Evolutionary conservation across 345 rosid genomes (phyloP), one percentile per base, ranked within the genome.

Genomic region (Salix udensis): DNA sequence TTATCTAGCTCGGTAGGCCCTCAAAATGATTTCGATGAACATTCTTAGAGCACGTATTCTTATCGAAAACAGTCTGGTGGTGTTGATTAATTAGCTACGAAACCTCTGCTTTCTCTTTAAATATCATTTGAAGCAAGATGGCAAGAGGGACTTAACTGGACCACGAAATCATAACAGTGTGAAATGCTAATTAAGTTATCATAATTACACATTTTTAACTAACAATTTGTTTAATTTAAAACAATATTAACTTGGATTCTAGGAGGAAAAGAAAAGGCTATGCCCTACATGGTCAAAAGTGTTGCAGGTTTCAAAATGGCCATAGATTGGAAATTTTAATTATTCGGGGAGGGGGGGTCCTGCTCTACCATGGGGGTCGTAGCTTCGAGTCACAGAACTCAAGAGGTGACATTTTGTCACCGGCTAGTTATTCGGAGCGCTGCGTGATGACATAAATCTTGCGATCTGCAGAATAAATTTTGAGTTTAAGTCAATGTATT

Each of bases 141-240:
- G 37, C 23, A 46, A 73, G 28, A 34, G 18, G 70, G 82, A 72
- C 76, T 81, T 15, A 58, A 55, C 18, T 82, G 87, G 91, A 82
- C 88, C 92, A 84, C 91, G 74, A 68, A 85, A 87, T 89, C 91
- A 82, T 80, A 82, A 87, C 88, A 87, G 87, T 86, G 73, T 77
- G 85, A 86, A 83, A 68, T 85, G 82, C 68, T 83, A 78, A 83
- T 84, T 86, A 87, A 82, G 84, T 62, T 69, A 84, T 83, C 78
- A 78, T 82, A 74, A 58, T 48, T 68, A 1, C 67, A 50, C 24
- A 31, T 31, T 31, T 31, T 31, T 31, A 31, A 31, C 34, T 4
- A 31, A 31, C 34, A 31, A 31, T 31, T 31, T 31, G 34, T 31
- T 4, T 31, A 31, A 31, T 31, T 31, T 4, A 31, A 34, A 34